A percentile compares a stretch with the other conserved stretches of the same genome.
phyloP scores from a whole-genome alignment of 352 stramenopile genomes.

The Phytophthora crassamura region DNA sequence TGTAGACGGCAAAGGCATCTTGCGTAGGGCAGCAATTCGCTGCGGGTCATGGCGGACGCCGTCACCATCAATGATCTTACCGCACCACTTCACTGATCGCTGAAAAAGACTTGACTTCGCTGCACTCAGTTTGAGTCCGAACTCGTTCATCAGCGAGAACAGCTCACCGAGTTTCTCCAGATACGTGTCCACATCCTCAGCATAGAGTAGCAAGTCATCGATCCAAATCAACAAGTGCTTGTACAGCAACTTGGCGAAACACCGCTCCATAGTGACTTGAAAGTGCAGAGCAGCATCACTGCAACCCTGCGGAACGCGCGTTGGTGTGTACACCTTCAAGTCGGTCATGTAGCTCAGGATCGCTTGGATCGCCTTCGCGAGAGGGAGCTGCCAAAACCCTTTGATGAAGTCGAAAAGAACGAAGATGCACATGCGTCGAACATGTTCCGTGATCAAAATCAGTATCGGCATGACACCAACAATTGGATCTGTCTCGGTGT shows the following conservation, averaged over 20 bases:
- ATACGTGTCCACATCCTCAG: conserved; percentile 28
- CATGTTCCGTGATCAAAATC: not conserved
- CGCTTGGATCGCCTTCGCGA: too few species aligned
- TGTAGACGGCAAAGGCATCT: not conserved
- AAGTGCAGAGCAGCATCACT: too few species aligned
- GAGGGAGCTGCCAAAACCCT: too few species aligned
- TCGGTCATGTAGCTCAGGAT: too few species aligned
- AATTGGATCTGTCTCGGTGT: not conserved
- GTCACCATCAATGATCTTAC: too few species aligned
- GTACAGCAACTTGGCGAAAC: not conserved
- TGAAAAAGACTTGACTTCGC: too few species aligned
- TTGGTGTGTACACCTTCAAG: too few species aligned
- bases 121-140: too few species aligned
- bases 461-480: conserved; percentile 5
- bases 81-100: too few species aligned
- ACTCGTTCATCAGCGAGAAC: conserved; percentile 17
- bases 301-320: too few species aligned
- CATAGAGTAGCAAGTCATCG: not conserved
- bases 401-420: conserved; percentile 8
- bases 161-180: conserved; percentile 26
- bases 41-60: too few species aligned
- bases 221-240: conserved; percentile 10
- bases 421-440: not conserved
- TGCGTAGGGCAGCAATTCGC: not conserved
- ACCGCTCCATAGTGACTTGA: conserved; percentile 12